These are phyloP conservation scores for Smittium mucronatum DNA, from an alignment of 371 early-diverging fungal genomes.

Conservation along the genomic window DNA sequence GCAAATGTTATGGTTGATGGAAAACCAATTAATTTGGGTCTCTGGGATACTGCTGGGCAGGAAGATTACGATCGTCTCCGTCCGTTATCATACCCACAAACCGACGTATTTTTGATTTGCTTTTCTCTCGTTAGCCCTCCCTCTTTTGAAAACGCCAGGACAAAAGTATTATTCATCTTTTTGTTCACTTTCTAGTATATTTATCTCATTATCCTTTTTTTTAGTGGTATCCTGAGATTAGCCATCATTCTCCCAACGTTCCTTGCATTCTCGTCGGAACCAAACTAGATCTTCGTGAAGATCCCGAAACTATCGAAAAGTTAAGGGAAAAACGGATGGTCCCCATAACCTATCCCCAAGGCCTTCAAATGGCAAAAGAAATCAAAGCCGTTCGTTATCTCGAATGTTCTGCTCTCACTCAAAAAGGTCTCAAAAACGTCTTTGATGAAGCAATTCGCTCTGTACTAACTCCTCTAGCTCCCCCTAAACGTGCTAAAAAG, in stretches of 20 bases:
- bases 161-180: slow-evolving; percentile 41
- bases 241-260: slow-evolving; percentile 86
- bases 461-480: slow-evolving; percentile 60
- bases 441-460: slow-evolving; percentile 97
- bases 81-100: slow-evolving; percentile 87
- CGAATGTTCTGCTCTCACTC: slow-evolving; percentile 97
- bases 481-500: slow-evolving; percentile 46
- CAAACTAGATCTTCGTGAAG: slow-evolving; percentile 95
- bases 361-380: slow-evolving; percentile 79
- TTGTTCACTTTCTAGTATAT: background rate
- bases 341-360: slow-evolving; percentile 82
- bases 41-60: slow-evolving; percentile 99
- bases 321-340: slow-evolving; percentile 74
- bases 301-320: slow-evolving; percentile 74
- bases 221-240: slow-evolving; percentile 91
- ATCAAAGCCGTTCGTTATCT: slow-evolving; percentile 85
- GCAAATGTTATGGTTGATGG: slow-evolving; percentile 91
- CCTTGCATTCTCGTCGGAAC: slow-evolving; percentile 97
- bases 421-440: slow-evolving; percentile 93
- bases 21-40: slow-evolving; percentile 82
- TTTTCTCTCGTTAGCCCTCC: slow-evolving; percentile 80
- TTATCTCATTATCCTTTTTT: slow-evolving; percentile 6
- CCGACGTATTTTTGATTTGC: slow-evolving; percentile 84
- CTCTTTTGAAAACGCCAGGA: slow-evolving; percentile 81
- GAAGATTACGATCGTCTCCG: slow-evolving; percentile 95